A percentile compares a stretch with the other conserved stretches of the same genome.
Conservation (phyloP, 2,329 filamentous ascomycete genomes). For the Nothophaeocryptopus gaeumannii region DNA sequence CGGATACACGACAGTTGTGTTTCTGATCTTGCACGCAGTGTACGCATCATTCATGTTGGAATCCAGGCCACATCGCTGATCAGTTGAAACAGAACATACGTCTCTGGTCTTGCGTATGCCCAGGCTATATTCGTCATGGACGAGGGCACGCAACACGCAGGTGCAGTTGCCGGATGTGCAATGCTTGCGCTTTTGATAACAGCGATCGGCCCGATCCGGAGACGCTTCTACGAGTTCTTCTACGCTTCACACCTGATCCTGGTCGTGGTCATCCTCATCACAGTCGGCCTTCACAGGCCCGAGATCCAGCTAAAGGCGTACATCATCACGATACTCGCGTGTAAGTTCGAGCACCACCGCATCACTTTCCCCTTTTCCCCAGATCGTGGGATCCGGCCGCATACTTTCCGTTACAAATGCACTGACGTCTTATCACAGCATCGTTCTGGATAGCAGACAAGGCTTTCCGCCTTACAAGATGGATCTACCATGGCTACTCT, state of each 20-base stretch:
- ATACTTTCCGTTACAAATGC: no score
- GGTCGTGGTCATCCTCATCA: slow-evolving; percentile 18
- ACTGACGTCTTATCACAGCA: neutral
- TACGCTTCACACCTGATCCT: slow-evolving; percentile 23
- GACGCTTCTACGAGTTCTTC: slow-evolving; percentile 27
- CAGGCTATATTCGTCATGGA: slow-evolving; percentile 15
- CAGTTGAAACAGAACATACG: slow-evolving; percentile 13
- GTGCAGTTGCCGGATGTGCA: slow-evolving; percentile 21
- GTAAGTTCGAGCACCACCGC: no score
- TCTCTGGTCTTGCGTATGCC: slow-evolving; percentile 15
- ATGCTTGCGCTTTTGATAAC: slow-evolving; percentile 26
- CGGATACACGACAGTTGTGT: slow-evolving; percentile 24
- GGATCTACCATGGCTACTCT: slow-evolving; percentile 17
- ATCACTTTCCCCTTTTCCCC: no score
- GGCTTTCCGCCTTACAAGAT: slow-evolving; percentile 17
- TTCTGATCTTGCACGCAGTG: slow-evolving; percentile 23
- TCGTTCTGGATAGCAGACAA: slow-evolving; percentile 22
- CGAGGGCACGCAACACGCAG: slow-evolving; percentile 17
- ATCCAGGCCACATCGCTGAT: neutral
- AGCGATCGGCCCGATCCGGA: slow-evolving; percentile 21
- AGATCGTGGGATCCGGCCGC: no score
- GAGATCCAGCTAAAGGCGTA: slow-evolving; percentile 19
- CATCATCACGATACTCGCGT: slow-evolving; percentile 22
- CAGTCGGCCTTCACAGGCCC: slow-evolving; percentile 25
- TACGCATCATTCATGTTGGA: slow-evolving; percentile 12